Evolutionary conservation across 2,329 filamentous ascomycete species (phyloP).

Genomic region (Cordyceps cicadae): DNA sequence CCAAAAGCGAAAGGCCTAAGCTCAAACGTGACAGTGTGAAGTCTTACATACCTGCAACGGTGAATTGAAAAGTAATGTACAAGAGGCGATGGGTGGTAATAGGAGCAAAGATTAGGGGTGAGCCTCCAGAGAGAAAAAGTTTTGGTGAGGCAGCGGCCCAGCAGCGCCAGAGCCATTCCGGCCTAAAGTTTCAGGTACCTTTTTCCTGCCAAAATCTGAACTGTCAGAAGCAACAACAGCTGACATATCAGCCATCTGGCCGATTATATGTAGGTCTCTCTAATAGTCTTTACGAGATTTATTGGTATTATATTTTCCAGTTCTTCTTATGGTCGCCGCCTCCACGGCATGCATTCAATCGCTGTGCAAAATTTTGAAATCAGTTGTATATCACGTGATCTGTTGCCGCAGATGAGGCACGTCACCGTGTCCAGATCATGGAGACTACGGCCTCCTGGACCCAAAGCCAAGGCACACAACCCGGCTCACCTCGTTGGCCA

Average conservation of each 20-base stretch:
- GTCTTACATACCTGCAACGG: background rate
- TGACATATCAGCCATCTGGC: background rate
- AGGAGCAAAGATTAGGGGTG: conserved; percentile 13
- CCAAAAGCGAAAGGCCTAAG: background rate
- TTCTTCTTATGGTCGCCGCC: no score
- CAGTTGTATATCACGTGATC: conserved; percentile 5
- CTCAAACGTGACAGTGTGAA: background rate
- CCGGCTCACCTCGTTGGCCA: background rate
- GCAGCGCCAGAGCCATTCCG: conserved; percentile 14
- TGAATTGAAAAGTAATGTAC: conserved; percentile 6
- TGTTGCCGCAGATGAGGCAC: background rate
- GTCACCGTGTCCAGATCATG: conserved; percentile 11
- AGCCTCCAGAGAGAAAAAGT: conserved; percentile 21
- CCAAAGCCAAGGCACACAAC: background rate
- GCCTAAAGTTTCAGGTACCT: conserved; percentile 29
- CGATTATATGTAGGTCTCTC: background rate
- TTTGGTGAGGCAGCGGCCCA: conserved; percentile 16
- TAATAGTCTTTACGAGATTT: background rate
- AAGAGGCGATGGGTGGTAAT: conserved; percentile 1
- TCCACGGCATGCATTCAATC: background rate
- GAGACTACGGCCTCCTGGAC: conserved; percentile 7
- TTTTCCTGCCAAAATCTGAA: background rate
- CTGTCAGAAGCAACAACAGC: background rate
- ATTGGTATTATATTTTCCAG: background rate
- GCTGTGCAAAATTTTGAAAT: background rate